A percentile compares a stretch with the other conserved stretches of the same genome.
Conservation (phyloP, 768 basidiomycete species). For the Suillus placidus region DNA sequence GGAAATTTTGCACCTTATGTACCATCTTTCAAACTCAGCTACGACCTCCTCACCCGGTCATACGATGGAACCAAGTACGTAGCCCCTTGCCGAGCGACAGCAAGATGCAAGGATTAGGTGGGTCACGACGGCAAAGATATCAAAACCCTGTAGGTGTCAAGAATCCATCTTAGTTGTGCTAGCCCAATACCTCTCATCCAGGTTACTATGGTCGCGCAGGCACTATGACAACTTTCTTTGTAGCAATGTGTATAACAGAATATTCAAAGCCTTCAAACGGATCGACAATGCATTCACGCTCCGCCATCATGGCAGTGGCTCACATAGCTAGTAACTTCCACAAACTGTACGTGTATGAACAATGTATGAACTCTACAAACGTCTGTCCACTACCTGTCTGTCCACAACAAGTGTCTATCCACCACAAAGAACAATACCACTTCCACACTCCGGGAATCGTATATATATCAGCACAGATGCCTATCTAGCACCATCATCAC, state of each 20-base stretch:
- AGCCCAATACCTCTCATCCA: not conserved
- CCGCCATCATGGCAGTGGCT: not conserved
- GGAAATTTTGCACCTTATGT: no score
- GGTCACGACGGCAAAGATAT: no score
- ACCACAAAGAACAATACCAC: not conserved
- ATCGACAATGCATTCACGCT: not conserved
- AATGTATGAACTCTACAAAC: not conserved
- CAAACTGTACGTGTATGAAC: not conserved
- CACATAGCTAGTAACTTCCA: not conserved
- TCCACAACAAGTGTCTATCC: not conserved
- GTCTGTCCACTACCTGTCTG: not conserved
- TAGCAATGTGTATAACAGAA: not conserved
- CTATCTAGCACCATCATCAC: not conserved
- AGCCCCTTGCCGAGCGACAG: no score
- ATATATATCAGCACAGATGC: not conserved
- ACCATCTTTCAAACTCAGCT: no score
- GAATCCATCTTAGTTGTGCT: not conserved
- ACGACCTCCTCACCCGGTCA: no score
- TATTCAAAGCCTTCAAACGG: not conserved
- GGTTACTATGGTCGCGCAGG: not conserved
- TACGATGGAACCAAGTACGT: no score
- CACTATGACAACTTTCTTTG: not conserved
- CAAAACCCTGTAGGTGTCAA: no score
- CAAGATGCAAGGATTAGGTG: no score
- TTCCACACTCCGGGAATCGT: not conserved